Conservation (phyloP, 306 rosid genomes). For the Boehmeria nivea region DNA sequence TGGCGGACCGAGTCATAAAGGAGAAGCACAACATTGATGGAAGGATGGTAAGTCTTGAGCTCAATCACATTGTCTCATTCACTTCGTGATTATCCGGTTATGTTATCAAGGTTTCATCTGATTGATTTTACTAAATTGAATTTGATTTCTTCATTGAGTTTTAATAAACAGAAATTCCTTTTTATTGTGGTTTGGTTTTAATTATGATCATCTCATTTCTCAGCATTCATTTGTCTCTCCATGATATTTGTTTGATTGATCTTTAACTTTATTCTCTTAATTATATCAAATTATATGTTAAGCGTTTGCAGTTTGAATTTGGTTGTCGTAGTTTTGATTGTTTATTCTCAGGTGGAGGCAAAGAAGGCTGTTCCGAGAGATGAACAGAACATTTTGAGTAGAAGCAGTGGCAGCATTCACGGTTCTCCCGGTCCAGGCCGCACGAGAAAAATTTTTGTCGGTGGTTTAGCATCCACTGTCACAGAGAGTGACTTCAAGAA, state of each 20-base stretch:
- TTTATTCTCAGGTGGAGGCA: slow-evolving; percentile 79
- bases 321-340: slow-evolving; percentile 10
- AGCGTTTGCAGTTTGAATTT: slow-evolving; percentile 1
- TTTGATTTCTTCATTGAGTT: too few relatives aligned
- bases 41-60: slow-evolving; percentile 64
- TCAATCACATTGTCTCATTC: slow-evolving; percentile 12
- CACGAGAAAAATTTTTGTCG: slow-evolving; percentile 89
- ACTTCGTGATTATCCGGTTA: slow-evolving; percentile 17
- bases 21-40: slow-evolving; percentile 98
- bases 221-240: background rate
- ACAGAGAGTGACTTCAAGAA: slow-evolving; percentile 79
- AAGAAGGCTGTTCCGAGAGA: slow-evolving; percentile 95
- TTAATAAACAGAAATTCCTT: too few relatives aligned
- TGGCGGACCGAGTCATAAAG: slow-evolving; percentile 68
- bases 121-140: too few relatives aligned
- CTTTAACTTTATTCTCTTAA: slow-evolving; percentile 9
- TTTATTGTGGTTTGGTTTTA: too few relatives aligned
- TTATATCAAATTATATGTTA: slow-evolving; percentile 14
- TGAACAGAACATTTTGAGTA: slow-evolving; percentile 60
- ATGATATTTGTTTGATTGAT: background rate
- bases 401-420: slow-evolving; percentile 69
- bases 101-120: background rate
- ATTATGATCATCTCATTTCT: too few relatives aligned
- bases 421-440: slow-evolving; percentile 90
- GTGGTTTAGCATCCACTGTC: slow-evolving; percentile 85